A percentile compares a stretch with the other conserved stretches of the same genome.
phyloP scores from a whole-genome alignment of 108 stramenopile genomes.

The Stephanodiscus triporus region DNA sequence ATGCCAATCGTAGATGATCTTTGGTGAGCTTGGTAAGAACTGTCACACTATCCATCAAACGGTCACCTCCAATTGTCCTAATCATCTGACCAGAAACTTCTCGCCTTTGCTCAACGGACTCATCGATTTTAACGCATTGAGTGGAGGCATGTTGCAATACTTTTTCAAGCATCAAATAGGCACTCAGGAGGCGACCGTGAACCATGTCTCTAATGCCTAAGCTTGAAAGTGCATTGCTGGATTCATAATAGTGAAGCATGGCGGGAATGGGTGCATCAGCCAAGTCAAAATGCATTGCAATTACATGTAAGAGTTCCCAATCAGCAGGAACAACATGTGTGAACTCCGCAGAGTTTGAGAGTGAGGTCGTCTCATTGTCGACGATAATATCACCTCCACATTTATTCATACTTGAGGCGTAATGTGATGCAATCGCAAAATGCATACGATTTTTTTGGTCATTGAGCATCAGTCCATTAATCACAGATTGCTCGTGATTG shows the following conservation, averaged over 20 bases:
- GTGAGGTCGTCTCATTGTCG: constrained; percentile 28
- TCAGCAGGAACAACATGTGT: constrained; percentile 8
- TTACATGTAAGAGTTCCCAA: constrained; percentile 29
- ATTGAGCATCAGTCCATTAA: constrained; percentile 31
- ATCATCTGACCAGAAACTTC: constrained; percentile 22
- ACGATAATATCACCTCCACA: not conserved
- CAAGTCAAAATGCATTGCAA: constrained; percentile 26
- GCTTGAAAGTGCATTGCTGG: constrained; percentile 19
- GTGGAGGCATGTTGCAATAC: constrained; percentile 10
- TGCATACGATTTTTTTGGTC: constrained; percentile 35
- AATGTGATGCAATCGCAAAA: constrained; percentile 24
- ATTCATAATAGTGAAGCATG: constrained; percentile 31
- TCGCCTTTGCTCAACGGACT: constrained; percentile 21
- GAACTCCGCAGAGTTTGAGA: constrained; percentile 7
- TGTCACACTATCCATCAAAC: constrained; percentile 19
- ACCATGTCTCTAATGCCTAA: constrained; percentile 28
- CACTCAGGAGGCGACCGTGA: constrained; percentile 26
- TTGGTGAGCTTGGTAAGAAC: constrained; percentile 25
- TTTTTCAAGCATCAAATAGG: constrained; percentile 33
- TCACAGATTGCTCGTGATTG: constrained; percentile 28
- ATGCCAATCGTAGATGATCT: constrained; percentile 31
- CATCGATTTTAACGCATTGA: constrained; percentile 6
- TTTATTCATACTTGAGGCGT: constrained; percentile 8
- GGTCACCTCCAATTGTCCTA: constrained; percentile 14
- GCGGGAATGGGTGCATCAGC: constrained; percentile 28